Evolutionary conservation across 1,284 basidiomycete genomes (phyloP).

Genomic region (Sanguinoderma infundibulare): DNA sequence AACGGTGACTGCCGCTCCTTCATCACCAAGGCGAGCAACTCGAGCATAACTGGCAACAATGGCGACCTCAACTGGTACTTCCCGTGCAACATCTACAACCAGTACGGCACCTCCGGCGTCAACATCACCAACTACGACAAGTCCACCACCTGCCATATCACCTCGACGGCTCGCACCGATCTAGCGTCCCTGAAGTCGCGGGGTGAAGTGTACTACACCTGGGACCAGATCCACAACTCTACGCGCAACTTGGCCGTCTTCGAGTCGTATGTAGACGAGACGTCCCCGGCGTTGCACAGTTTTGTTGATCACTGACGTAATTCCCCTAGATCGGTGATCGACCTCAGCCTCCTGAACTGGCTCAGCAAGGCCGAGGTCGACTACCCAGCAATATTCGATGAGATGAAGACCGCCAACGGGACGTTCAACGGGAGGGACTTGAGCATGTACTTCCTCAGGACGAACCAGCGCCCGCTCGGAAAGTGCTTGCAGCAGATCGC

Average conservation of each 20-base stretch:
- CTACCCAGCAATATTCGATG: constrained; percentile 84
- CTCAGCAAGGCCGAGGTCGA: constrained; percentile 78
- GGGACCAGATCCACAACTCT: constrained; percentile 80
- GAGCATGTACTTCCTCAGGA: constrained; percentile 79
- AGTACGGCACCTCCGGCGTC: constrained; percentile 64
- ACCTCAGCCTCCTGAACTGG: constrained; percentile 86
- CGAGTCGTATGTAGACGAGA: constrained; percentile 77
- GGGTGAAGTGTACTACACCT: constrained; percentile 93
- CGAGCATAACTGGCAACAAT: constrained; percentile 66
- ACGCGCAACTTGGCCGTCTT: constrained; percentile 88
- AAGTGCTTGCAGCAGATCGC: constrained; percentile 88
- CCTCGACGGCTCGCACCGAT: constrained; percentile 53
- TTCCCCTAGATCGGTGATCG: constrained; percentile 76
- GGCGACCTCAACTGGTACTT: constrained; percentile 86
- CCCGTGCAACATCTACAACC: constrained; percentile 89
- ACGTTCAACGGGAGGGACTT: constrained; percentile 86
- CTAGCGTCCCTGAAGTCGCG: constrained; percentile 56
- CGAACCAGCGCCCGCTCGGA: constrained; percentile 66
- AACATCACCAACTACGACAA: constrained; percentile 75
- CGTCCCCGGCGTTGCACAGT: constrained; percentile 1
- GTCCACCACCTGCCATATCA: constrained; percentile 75
- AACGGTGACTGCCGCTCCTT: constrained; percentile 82
- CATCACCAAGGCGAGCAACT: constrained; percentile 74
- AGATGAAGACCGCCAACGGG: constrained; percentile 72
- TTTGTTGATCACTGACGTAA: background rate